These are phyloP conservation scores for Aspergillus puulaauensis DNA, from an alignment of 2,329 filamentous ascomycete species.

Conservation along the genomic window DNA sequence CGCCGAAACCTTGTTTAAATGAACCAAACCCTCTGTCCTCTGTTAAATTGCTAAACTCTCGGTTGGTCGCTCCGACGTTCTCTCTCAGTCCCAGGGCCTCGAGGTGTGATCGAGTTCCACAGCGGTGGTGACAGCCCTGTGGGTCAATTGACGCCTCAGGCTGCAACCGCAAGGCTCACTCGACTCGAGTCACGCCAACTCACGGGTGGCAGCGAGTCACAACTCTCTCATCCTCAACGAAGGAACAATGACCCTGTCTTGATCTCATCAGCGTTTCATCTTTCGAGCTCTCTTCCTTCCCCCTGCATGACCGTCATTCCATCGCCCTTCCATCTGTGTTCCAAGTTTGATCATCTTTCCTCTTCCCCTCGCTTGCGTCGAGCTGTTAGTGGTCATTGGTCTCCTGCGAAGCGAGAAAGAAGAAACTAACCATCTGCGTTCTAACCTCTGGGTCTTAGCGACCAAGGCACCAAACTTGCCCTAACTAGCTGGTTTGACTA, in stretches of 20 bases:
- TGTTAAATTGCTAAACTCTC: neutral
- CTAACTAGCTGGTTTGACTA: neutral
- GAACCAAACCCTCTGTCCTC: neutral
- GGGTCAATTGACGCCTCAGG: neutral
- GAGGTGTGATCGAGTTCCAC: too few species aligned
- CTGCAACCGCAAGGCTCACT: neutral
- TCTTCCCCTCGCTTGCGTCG: neutral
- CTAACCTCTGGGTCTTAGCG: neutral
- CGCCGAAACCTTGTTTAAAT: neutral
- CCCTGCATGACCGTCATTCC: neutral
- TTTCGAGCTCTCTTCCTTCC: neutral
- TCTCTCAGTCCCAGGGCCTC: too few species aligned
- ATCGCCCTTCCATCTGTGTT: neutral
- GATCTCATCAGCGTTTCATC: constrained; percentile 7
- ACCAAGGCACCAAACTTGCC: neutral
- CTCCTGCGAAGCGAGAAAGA: neutral
- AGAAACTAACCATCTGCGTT: neutral
- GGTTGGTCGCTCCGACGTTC: neutral
- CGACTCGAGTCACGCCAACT: too few species aligned
- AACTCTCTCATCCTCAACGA: neutral
- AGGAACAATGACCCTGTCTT: neutral
- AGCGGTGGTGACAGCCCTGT: neutral
- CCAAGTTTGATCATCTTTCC: neutral
- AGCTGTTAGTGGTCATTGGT: neutral
- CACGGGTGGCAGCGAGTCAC: too few species aligned